Conservation (phyloP, 148 eudicot genomes). For the Selenicereus undatus region DNA sequence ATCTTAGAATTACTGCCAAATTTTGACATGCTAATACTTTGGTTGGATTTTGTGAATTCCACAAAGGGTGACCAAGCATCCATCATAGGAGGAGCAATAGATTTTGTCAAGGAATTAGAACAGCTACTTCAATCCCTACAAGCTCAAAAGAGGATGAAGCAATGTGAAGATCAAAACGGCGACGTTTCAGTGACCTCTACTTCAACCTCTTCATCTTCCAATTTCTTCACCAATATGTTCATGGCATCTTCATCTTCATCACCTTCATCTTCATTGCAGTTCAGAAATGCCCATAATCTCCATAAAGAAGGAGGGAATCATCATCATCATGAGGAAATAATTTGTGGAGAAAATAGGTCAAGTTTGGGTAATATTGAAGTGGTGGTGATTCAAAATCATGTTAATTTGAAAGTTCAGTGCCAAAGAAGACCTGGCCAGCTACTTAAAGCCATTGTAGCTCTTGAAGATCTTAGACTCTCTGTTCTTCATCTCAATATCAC, state of each 20-base stretch:
- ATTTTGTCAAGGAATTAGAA: slow-evolving; percentile 55
- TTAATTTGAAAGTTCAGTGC: slow-evolving; percentile 43
- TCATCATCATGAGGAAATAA: slow-evolving; percentile 17
- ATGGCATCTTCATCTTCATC: slow-evolving; percentile 25
- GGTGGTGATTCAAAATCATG: slow-evolving; percentile 51
- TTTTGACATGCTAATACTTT: not conserved
- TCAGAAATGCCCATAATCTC: slow-evolving; percentile 12
- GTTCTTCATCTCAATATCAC: slow-evolving; percentile 56
- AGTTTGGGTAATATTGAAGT: slow-evolving; percentile 35
- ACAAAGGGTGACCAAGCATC: slow-evolving; percentile 64
- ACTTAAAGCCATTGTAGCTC: slow-evolving; percentile 37
- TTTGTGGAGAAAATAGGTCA: slow-evolving; percentile 35
- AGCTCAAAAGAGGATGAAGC: slow-evolving; percentile 44
- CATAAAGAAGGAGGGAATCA: slow-evolving; percentile 8
- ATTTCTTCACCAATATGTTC: slow-evolving; percentile 22
- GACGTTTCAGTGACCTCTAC: slow-evolving; percentile 31
- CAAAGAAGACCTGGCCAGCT: slow-evolving; percentile 41
- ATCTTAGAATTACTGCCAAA: not conserved
- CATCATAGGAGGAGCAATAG: slow-evolving; percentile 62
- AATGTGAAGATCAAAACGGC: slow-evolving; percentile 26
- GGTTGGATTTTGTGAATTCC: not conserved
- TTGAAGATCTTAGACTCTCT: slow-evolving; percentile 47
- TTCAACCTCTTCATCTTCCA: slow-evolving; percentile 32
- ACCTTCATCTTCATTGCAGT: slow-evolving; percentile 14
- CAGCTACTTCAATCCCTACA: slow-evolving; percentile 47